phyloP scores from a whole-genome alignment of 768 basidiomycete genomes.

The Macrolepiota dolichaula region DNA sequence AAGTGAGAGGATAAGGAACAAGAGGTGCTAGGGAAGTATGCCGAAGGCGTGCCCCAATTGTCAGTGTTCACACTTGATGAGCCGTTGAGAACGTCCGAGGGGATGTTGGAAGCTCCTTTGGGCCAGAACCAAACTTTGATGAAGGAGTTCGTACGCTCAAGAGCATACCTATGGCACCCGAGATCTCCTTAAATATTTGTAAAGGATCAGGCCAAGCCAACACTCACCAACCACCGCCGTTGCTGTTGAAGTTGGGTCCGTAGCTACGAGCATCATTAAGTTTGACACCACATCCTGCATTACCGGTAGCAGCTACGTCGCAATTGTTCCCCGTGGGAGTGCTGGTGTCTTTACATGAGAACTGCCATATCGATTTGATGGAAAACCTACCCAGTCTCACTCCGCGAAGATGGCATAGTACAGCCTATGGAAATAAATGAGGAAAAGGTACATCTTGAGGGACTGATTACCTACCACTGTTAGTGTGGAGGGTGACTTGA shows the following conservation, averaged over 20 bases:
- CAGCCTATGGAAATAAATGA: conserved; percentile 27
- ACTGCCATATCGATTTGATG: background rate
- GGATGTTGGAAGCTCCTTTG: conserved; percentile 35
- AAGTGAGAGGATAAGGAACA: conserved; percentile 56
- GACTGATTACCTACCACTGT: conserved; percentile 27
- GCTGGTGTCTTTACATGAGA: conserved; percentile 14
- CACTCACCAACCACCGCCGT: conserved; percentile 58
- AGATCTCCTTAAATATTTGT: conserved; percentile 4
- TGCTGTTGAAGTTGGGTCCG: conserved; percentile 52
- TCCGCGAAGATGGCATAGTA: conserved; percentile 37
- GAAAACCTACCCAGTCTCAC: conserved; percentile 35
- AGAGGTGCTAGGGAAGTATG: conserved; percentile 50
- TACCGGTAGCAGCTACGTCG: conserved; percentile 38
- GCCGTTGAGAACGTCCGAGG: conserved; percentile 35
- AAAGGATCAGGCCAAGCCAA: background rate
- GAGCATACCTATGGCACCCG: conserved; percentile 39
- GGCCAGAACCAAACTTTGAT: conserved; percentile 69
- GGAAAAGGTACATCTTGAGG: background rate
- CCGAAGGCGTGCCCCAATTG: conserved; percentile 50
- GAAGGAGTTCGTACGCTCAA: conserved; percentile 44
- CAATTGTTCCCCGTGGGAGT: conserved; percentile 37
- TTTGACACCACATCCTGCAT: conserved; percentile 50
- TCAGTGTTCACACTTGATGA: conserved; percentile 30
- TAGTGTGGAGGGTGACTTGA: conserved; percentile 53
- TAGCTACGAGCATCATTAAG: conserved; percentile 34